A percentile compares a stretch with the other conserved stretches of the same genome.
phyloP scores from a whole-genome alignment of 805 yeast species.

The Cyberlindnera meyerae region DNA sequence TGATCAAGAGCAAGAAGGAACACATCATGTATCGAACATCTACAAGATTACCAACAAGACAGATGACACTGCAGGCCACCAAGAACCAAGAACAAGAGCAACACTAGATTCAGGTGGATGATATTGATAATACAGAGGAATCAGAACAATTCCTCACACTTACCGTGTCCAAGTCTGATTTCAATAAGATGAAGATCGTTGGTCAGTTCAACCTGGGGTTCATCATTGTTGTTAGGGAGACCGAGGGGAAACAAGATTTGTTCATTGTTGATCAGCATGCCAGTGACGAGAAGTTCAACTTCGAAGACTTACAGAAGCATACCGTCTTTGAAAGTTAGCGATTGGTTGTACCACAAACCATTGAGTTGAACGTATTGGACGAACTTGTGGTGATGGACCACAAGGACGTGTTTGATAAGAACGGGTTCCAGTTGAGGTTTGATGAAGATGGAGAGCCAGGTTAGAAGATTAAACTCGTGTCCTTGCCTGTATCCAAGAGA shows the following conservation, averaged over 20 bases:
- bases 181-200: slow-evolving; percentile 65
- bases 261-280: slow-evolving; percentile 97
- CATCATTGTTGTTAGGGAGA: slow-evolving; percentile 59
- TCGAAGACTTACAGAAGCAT: slow-evolving; percentile 59
- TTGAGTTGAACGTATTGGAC: slow-evolving; percentile 74
- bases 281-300: slow-evolving; percentile 91
- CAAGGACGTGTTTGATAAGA: slow-evolving; percentile 49
- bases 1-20: slow-evolving; percentile 11
- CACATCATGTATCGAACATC: slow-evolving; percentile 11
- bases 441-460: slow-evolving; percentile 55
- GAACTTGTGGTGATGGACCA: slow-evolving; percentile 67
- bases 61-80: no score
- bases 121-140: slow-evolving; percentile 40
- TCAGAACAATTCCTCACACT: slow-evolving; percentile 58
- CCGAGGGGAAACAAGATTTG: slow-evolving; percentile 52
- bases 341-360: slow-evolving; percentile 49
- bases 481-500: slow-evolving; percentile 72
- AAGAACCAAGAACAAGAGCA: no score
- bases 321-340: slow-evolving; percentile 65
- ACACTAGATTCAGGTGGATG: slow-evolving; percentile 26
- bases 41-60: slow-evolving; percentile 6
- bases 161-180: slow-evolving; percentile 67
- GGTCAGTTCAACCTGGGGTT: slow-evolving; percentile 98
- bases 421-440: slow-evolving; percentile 68
- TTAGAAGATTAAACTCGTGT: slow-evolving; percentile 43